Percentiles rank a stretch among this genome's conserved stretches.
Evolutionary conservation across 805 yeast genomes (phyloP).

Genomic region (Starmerella floris): DNA sequence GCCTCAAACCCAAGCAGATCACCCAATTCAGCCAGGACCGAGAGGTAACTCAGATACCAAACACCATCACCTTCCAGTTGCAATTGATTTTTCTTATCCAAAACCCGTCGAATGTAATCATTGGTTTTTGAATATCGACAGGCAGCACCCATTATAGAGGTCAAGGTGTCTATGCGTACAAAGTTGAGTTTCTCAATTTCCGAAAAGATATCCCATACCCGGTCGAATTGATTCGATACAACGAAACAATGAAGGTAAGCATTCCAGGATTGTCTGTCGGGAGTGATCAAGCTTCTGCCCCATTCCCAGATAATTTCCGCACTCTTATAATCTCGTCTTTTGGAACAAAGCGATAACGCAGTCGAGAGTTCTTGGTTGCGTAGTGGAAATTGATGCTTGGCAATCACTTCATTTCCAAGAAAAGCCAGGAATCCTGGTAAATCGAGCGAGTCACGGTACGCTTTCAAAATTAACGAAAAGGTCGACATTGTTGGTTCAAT

Average conservation of each 20-base stretch:
- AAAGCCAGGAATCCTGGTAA: conserved; percentile 26
- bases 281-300: conserved; percentile 19
- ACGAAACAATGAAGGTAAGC: conserved; percentile 27
- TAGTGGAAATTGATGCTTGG: conserved; percentile 16
- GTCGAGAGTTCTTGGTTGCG: conserved; percentile 20
- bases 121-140: conserved; percentile 13
- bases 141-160: conserved; percentile 19
- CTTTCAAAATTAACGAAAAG: conserved; percentile 28
- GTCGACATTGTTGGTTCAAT: conserved; percentile 25
- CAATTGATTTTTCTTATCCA: conserved; percentile 17
- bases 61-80: conserved; percentile 22
- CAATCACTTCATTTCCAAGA: conserved; percentile 19
- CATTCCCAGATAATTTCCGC: conserved; percentile 23
- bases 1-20: conserved; percentile 29
- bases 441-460: conserved; percentile 31
- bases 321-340: conserved; percentile 21
- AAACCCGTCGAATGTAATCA: not conserved
- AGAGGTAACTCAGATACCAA: conserved; percentile 19
- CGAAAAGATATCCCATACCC: conserved; percentile 26
- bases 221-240: conserved; percentile 23
- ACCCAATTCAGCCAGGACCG: conserved; percentile 25
- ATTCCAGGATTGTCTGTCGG: conserved; percentile 25
- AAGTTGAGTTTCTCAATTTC: conserved; percentile 15
- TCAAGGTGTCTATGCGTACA: conserved; percentile 21
- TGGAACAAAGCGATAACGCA: conserved; percentile 24